These are phyloP conservation scores for Colletotrichum sp. DNA, from an alignment of 2,329 filamentous ascomycete genomes.

Conservation along the genomic window DNA sequence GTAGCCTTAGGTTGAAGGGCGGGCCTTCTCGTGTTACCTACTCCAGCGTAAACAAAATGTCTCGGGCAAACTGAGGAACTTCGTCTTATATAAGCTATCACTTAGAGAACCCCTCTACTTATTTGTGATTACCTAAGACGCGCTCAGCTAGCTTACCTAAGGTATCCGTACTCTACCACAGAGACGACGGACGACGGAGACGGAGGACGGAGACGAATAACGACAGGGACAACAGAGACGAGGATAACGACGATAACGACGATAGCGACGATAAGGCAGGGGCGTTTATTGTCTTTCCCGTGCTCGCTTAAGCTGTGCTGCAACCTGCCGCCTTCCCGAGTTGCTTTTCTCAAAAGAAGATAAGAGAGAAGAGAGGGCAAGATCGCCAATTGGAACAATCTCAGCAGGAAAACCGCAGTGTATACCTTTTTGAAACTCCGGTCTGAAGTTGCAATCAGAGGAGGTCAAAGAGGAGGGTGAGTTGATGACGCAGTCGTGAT, in stretches of 20 bases:
- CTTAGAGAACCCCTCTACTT: too few relatives aligned
- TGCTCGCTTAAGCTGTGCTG: not conserved
- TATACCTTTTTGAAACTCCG: not conserved
- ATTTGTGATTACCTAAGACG: too few relatives aligned
- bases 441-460: not conserved
- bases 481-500: slow-evolving; percentile 18
- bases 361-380: not conserved
- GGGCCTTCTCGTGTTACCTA: not conserved
- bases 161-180: too few relatives aligned
- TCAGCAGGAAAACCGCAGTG: not conserved
- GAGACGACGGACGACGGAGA: too few relatives aligned
- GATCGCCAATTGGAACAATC: not conserved
- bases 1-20: not conserved
- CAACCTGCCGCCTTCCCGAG: not conserved
- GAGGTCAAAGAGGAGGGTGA: not conserved
- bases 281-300: not conserved
- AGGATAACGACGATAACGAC: too few relatives aligned
- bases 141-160: too few relatives aligned
- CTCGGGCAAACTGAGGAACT: too few relatives aligned
- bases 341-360: not conserved
- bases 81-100: too few relatives aligned
- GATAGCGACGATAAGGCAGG: too few relatives aligned
- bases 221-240: too few relatives aligned
- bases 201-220: too few relatives aligned
- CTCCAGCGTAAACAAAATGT: too few relatives aligned